These are phyloP conservation scores for Nectriaceae sp. DNA, from an alignment of 2,329 filamentous ascomycete genomes.

Conservation along the genomic window DNA sequence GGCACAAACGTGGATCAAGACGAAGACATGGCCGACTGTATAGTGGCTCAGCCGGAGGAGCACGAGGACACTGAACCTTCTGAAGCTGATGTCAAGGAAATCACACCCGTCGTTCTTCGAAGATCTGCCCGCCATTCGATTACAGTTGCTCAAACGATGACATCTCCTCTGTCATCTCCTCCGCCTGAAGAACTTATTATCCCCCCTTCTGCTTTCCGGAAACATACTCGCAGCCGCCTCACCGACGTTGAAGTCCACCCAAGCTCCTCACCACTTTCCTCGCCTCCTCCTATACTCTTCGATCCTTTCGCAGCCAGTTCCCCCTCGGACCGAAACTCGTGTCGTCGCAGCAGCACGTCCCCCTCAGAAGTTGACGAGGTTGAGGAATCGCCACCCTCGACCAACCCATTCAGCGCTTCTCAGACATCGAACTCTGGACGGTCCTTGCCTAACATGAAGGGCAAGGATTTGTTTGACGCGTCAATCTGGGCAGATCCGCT, in stretches of 20 bases:
- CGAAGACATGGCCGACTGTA: neutral
- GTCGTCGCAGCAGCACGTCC: conserved; percentile 38
- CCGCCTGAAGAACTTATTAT: conserved; percentile 34
- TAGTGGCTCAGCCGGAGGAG: neutral
- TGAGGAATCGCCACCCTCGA: conserved; percentile 28
- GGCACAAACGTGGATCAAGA: neutral
- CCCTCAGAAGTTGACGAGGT: conserved; percentile 49
- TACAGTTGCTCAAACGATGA: conserved; percentile 22
- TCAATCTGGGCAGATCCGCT: conserved; percentile 70
- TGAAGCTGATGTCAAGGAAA: neutral
- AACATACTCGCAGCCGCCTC: conserved; percentile 22
- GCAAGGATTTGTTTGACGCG: conserved; percentile 70
- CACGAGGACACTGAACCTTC: neutral
- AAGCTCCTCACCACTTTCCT: conserved; percentile 59
- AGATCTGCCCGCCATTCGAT: conserved; percentile 19
- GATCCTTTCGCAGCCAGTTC: conserved; percentile 49
- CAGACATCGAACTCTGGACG: conserved; percentile 37
- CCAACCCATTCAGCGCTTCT: conserved; percentile 41
- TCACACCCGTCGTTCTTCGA: conserved; percentile 8
- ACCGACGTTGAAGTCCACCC: conserved; percentile 23
- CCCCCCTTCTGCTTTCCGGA: conserved; percentile 27
- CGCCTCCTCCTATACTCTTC: conserved; percentile 54
- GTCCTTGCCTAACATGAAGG: conserved; percentile 64
- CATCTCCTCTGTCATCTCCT: conserved; percentile 42
- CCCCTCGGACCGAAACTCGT: conserved; percentile 39